These are phyloP conservation scores for Vitis hybrid DNA, from an alignment of 177 flowering plant species.

Conservation along the genomic window DNA sequence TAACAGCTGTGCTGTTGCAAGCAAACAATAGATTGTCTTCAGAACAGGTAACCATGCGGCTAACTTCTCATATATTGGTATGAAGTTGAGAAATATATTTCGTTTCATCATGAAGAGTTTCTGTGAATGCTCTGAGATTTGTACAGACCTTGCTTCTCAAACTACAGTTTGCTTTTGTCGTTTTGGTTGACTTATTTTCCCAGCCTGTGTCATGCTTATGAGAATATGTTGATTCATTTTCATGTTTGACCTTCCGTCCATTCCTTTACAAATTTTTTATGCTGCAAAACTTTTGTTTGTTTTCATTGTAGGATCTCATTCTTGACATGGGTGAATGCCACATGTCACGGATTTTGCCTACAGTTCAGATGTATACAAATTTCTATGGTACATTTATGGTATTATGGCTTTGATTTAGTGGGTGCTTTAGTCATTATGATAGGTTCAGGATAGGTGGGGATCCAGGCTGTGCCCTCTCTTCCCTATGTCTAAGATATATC, in stretches of 20 bases:
- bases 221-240: neutral
- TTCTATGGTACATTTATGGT: too few relatives aligned
- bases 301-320: neutral
- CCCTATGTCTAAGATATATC: neutral
- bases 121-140: neutral
- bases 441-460: too few relatives aligned
- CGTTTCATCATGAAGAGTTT: neutral
- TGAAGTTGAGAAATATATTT: neutral
- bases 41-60: conserved; percentile 67
- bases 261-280: neutral
- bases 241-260: neutral
- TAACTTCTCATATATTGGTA: conserved; percentile 4
- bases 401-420: too few relatives aligned
- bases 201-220: neutral
- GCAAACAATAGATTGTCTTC: conserved; percentile 74
- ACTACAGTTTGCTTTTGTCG: neutral
- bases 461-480: too few relatives aligned
- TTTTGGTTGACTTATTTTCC: neutral
- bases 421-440: too few relatives aligned
- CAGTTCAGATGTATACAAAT: neutral
- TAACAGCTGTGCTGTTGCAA: conserved; percentile 89
- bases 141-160: neutral
- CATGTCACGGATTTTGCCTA: neutral
- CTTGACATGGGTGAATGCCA: conserved; percentile 1
- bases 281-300: neutral